A percentile compares a stretch with the other conserved stretches of the same genome.
Conservation (phyloP, 306 rosid genomes). For the Cucurbita moschata region DNA sequence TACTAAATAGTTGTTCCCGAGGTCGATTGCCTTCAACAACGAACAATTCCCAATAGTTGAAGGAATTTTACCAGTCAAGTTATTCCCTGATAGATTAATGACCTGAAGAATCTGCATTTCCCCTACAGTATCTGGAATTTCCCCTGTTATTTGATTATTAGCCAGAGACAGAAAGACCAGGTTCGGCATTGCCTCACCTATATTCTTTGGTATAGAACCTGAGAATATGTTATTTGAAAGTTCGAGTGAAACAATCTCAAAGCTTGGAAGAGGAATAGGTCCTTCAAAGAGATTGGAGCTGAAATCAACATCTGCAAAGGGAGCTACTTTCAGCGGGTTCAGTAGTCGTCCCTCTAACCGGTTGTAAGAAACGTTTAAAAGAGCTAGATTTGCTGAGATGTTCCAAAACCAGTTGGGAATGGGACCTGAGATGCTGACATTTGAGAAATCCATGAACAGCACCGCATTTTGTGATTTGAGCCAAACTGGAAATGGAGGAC, state of each 20-base stretch:
- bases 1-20: constrained; percentile 15
- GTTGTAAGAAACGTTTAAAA: constrained; percentile 24
- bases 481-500: constrained; percentile 36
- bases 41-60: constrained; percentile 22
- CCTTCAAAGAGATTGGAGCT: constrained; percentile 24
- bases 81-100: constrained; percentile 29
- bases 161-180: constrained; percentile 20
- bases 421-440: constrained; percentile 22
- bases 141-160: constrained; percentile 20
- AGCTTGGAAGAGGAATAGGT: constrained; percentile 12
- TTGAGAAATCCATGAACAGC: constrained; percentile 8
- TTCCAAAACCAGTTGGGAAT: constrained; percentile 39
- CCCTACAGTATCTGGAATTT: constrained; percentile 22
- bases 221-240: constrained; percentile 31
- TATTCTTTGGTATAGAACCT: constrained; percentile 17
- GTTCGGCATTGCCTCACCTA: background rate
- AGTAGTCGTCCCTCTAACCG: constrained; percentile 19
- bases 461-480: constrained; percentile 18
- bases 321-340: constrained; percentile 5
- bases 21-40: constrained; percentile 14
- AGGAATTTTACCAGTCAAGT: constrained; percentile 21
- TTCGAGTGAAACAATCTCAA: constrained; percentile 5
- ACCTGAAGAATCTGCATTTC: background rate
- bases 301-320: constrained; percentile 13
- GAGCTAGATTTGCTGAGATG: background rate